Percentiles rank a stretch among this genome's conserved stretches.
Evolutionary conservation across 192 early-diverging fungal species (phyloP).

Genomic region (Phycomyces nitens): DNA sequence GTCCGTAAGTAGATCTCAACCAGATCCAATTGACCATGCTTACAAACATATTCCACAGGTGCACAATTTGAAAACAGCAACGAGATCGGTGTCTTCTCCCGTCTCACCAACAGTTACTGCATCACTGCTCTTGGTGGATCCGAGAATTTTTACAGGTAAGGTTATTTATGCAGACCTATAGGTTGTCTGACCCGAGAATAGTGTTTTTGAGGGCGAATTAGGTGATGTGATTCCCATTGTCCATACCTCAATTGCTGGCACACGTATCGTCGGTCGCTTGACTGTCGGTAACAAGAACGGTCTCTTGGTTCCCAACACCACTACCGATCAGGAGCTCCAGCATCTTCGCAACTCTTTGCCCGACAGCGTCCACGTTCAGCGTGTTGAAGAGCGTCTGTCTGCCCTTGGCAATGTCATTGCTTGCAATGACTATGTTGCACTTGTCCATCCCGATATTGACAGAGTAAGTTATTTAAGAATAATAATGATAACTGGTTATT

Average conservation of each 20-base stretch:
- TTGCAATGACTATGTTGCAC: conserved; percentile 98
- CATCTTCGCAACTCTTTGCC: conserved; percentile 96
- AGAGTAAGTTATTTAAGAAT: conserved; percentile 29
- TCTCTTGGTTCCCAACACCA: conserved; percentile 89
- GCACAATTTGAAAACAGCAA: conserved; percentile 99
- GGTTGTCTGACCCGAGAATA: conserved; percentile 17
- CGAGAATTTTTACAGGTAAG: conserved; percentile 98
- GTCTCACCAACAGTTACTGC: conserved; percentile 97
- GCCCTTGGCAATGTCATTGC: conserved; percentile 99
- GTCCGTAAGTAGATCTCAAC: conserved; percentile 5
- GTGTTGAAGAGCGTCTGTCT: conserved; percentile 95
- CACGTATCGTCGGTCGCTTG: conserved; percentile 93
- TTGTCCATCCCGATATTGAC: conserved; percentile 98
- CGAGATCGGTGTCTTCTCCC: conserved; percentile 97
- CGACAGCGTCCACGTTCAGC: conserved; percentile 88
- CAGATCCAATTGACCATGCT: background rate
- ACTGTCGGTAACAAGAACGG: conserved; percentile 93
- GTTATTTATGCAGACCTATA: conserved; percentile 3
- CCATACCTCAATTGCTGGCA: conserved; percentile 95
- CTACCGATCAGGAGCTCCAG: conserved; percentile 97
- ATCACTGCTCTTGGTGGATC: conserved; percentile 96
- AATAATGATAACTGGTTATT: background rate
- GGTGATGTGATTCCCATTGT: conserved; percentile 94
- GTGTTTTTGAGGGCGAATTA: conserved; percentile 94
- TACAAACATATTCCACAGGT: conserved; percentile 37